Conservation (phyloP, 1,284 basidiomycete species). For the Rhodotorula sp. region DNA sequence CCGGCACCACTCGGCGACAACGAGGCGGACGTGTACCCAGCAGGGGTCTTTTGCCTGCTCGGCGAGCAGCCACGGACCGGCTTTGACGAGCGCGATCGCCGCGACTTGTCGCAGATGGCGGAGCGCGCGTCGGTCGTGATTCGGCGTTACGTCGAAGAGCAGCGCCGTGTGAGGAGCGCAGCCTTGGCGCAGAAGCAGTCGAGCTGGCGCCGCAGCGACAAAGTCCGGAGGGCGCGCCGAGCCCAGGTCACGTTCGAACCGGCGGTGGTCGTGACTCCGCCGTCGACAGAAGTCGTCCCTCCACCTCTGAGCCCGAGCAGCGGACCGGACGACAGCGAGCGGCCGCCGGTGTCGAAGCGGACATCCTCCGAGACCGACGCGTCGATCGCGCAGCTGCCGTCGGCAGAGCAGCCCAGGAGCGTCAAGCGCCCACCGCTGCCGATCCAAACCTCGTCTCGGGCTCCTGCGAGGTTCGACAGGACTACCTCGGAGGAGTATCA, state of each 20-base stretch:
- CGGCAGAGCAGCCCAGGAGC: no score
- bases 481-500: constrained; percentile 4
- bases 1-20: constrained; percentile 35
- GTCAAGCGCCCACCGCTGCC: no score
- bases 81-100: constrained; percentile 27
- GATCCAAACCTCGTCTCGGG: constrained; percentile 8
- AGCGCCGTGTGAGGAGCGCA: not conserved
- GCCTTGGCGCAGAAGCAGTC: constrained; percentile 13
- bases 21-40: constrained; percentile 20
- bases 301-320: no score
- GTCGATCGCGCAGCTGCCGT: no score
- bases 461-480: constrained; percentile 16
- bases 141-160: constrained; percentile 14
- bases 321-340: no score
- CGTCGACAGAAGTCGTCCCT: no score
- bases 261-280: not conserved
- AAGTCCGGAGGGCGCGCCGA: not conserved
- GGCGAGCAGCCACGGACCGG: constrained; percentile 20
- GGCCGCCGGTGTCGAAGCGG: no score
- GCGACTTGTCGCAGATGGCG: constrained; percentile 26
- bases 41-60: constrained; percentile 36
- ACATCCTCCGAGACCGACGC: no score
- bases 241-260: not conserved
- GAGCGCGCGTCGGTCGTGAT: constrained; percentile 33
- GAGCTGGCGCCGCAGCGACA: not conserved